Base-by-base conservation (phyloP, 2,329 filamentous ascomycete species). In the Tolypocladium pustulatum region DNA sequence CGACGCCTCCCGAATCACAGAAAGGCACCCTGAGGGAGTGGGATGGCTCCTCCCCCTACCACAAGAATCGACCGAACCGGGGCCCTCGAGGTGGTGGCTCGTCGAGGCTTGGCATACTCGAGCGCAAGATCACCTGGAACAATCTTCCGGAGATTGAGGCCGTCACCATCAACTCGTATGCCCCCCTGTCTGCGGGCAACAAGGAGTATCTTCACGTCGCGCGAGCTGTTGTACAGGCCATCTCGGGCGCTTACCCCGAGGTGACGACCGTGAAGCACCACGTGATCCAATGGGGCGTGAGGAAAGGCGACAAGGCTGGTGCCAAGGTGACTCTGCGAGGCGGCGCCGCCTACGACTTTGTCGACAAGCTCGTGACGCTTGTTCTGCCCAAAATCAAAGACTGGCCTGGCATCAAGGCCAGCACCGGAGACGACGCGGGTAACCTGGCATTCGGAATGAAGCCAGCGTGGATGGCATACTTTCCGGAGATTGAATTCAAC, bases 381-480 rank as follows among this genome's bases (percentile, higher is more conserved):
- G 92, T 99, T 7, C 81, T 97, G 70, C 94, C 94, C 43, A 89
- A 87, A 69, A 95, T 99, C 75, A 99, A 97, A 80, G 94, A 99
- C 66, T 99, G 91, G 89, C 84, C 83, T 58, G 94, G 94, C 25
- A 68, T 85, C 58, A 69, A 75, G 64, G 79, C 73, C 60, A 72
- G 68, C 51, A 90, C 90, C 43, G 94, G 94, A 68, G 94, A 99
- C 72, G 86, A 85, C 68, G 87, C 88, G 61, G 94, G 94, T 41
- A 97, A 97, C 72, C 81, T 99, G 65, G 81, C 81, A 12, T 93
- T 92, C 72, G 94, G 94, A 65, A 79, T 99, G 66, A 81, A 81
- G 17, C 80, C 87, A 6, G 86, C 90, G 60, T 84, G 88, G 65
- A 85, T 96, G 67, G 85, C 88, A 56, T 78, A 90, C 64, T 99